A percentile compares a stretch with the other conserved stretches of the same genome.
Conservation (phyloP, 2,329 filamentous ascomycete genomes). For the Colletotrichum spaethianum region DNA sequence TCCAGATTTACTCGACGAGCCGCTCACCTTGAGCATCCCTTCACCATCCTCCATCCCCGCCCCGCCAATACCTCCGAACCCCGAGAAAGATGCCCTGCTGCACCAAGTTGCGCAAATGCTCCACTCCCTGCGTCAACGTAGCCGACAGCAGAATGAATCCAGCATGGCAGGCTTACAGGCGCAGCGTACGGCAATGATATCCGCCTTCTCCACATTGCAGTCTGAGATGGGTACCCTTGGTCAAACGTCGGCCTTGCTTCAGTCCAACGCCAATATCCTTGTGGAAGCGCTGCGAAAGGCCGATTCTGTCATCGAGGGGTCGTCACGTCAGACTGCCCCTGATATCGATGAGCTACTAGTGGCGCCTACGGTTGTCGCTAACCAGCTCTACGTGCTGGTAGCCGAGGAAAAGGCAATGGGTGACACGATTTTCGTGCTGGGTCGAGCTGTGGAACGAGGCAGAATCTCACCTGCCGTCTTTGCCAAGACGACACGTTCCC, state of each 20-base stretch:
- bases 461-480: conserved; percentile 81
- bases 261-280: conserved; percentile 84
- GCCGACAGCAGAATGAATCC: conserved; percentile 79
- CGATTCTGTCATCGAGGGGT: conserved; percentile 81
- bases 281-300: conserved; percentile 84
- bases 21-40: conserved; percentile 66
- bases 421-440: conserved; percentile 88
- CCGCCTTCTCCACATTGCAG: conserved; percentile 78
- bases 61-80: conserved; percentile 94
- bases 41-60: conserved; percentile 69
- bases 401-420: conserved; percentile 90
- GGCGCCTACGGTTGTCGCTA: conserved; percentile 92
- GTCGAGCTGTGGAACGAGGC: conserved; percentile 80
- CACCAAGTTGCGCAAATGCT: conserved; percentile 81
- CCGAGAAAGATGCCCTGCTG: conserved; percentile 91
- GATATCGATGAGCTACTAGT: conserved; percentile 92
- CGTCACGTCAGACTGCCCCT: conserved; percentile 78
- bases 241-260: conserved; percentile 78
- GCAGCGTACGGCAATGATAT: conserved; percentile 83
- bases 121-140: conserved; percentile 76
- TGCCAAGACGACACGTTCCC: conserved; percentile 80
- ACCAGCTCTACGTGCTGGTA: conserved; percentile 90
- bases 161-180: conserved; percentile 83
- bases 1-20: conserved; percentile 71
- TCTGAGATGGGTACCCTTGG: conserved; percentile 80